These are phyloP conservation scores for Heliosperma pusillum DNA, from an alignment of 148 eudicot genomes.

Conservation along the genomic window DNA sequence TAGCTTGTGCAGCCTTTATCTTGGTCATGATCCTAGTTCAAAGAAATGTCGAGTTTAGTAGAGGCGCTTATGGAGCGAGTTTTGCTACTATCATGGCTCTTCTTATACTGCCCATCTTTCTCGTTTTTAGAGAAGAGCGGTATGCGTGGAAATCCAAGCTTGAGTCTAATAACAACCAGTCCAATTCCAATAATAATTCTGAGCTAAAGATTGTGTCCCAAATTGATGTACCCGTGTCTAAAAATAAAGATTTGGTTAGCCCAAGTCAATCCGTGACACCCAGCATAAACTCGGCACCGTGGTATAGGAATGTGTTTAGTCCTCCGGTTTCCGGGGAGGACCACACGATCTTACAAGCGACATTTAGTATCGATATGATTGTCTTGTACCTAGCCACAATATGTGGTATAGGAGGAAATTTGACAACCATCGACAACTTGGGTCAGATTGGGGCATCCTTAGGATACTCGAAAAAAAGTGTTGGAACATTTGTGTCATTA, in stretches of 20 bases:
- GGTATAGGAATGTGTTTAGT: slow-evolving; percentile 20
- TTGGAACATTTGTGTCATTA: slow-evolving; percentile 32
- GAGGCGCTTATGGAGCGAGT: slow-evolving; percentile 22
- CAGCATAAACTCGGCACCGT: background rate
- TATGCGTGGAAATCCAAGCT: slow-evolving; percentile 18
- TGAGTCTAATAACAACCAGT: background rate
- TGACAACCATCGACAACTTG: slow-evolving; percentile 29
- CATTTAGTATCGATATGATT: slow-evolving; percentile 32
- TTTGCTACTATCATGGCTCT: slow-evolving; percentile 27
- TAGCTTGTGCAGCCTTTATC: slow-evolving; percentile 25
- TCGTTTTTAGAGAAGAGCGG: slow-evolving; percentile 27
- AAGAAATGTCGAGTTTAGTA: slow-evolving; percentile 22
- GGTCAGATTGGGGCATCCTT: slow-evolving; percentile 32
- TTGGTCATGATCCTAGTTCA: slow-evolving; percentile 21
- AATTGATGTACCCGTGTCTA: background rate
- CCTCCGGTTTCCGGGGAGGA: slow-evolving; percentile 30
- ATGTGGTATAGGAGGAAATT: slow-evolving; percentile 33
- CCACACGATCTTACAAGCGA: slow-evolving; percentile 32
- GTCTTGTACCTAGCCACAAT: slow-evolving; percentile 29
- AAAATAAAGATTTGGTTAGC: background rate
- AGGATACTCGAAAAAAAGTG: slow-evolving; percentile 30
- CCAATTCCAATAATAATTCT: background rate
- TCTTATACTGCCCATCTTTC: slow-evolving; percentile 23
- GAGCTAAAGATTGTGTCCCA: slow-evolving; percentile 19
- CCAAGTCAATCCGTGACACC: background rate